Evolutionary conservation across 495 filamentous ascomycete species (phyloP), one percentile per base, ranked within the genome.

Genomic region (Lichina pygmaea): DNA sequence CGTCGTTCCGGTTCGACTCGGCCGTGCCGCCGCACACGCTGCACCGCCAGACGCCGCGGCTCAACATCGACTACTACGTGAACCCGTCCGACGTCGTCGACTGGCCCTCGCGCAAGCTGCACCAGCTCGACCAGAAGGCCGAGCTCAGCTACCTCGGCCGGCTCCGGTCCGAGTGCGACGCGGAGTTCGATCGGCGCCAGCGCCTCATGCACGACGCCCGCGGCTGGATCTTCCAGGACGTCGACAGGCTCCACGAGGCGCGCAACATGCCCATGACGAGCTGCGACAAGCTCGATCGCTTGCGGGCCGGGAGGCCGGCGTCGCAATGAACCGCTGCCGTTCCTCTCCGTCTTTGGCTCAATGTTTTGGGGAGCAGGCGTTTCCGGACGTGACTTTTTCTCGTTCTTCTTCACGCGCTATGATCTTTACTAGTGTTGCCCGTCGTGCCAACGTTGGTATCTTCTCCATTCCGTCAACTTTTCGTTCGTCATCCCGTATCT

Each of bases 221-320:
- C 53, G 86, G 89, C 10, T 93, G 82, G 79, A 85, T 95, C 53
- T 81, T 71, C 60, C 69, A 67, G 38, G 83, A 93, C 56, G 62
- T 66, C 34, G 75, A 75, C 45, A 81, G 81, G 66, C 72, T 93
- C 74, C 64, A 70, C 49, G 57, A 62, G 48, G 77, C 77, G 30
- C 60, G 69, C 37, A 61, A 64, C 6, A 67, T 79, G 64, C 67
- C 75, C 47, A 60, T 72, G 59, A 66, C 62, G 57, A 68, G 59
- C 50, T 79, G 75, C 55, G 57, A 54, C 52, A 62, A 60, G 47
- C 53, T 76, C 50, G 61, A 68, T 43, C 53, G 61, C 41, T 52
- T 72, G 51, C 41, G 46, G 9, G 6, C 43, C 44, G 33, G 41
- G 6, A 44, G 46, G 4, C 24, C 24, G 24, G 24, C 24, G 24